Evolutionary conservation across 2,329 filamentous ascomycete genomes (phyloP).

Genomic region (Alternaria infectoria): DNA sequence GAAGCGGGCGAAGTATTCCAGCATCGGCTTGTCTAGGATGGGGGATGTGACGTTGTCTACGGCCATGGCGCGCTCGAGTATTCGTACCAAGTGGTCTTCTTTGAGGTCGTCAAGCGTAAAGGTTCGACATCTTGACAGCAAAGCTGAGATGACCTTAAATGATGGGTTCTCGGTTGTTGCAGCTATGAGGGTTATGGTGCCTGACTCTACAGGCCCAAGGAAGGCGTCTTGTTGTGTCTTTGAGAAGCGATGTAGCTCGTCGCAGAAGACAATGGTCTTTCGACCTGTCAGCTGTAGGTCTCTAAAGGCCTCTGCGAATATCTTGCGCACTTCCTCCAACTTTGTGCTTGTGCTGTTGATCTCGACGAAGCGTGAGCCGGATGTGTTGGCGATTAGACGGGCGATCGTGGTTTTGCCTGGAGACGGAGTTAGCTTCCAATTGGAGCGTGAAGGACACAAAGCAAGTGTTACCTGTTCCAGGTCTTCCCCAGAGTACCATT

Average conservation of each 20-base stretch:
- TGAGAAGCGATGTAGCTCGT: slow-evolving; percentile 92
- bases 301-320: slow-evolving; percentile 82
- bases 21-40: slow-evolving; percentile 77
- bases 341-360: slow-evolving; percentile 92
- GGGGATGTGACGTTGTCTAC: slow-evolving; percentile 61
- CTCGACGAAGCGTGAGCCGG: slow-evolving; percentile 81
- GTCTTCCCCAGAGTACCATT: slow-evolving; percentile 91
- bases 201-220: slow-evolving; percentile 87
- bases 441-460: neutral
- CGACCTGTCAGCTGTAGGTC: slow-evolving; percentile 82
- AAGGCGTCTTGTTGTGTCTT: slow-evolving; percentile 97
- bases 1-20: slow-evolving; percentile 83
- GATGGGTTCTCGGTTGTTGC: slow-evolving; percentile 97
- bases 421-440: neutral
- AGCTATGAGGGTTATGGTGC: slow-evolving; percentile 88
- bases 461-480: slow-evolving; percentile 61
- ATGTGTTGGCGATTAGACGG: slow-evolving; percentile 81
- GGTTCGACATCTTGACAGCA: slow-evolving; percentile 87
- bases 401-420: slow-evolving; percentile 90
- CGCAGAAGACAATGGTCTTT: slow-evolving; percentile 95
- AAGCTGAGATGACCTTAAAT: slow-evolving; percentile 87
- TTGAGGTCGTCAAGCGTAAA: slow-evolving; percentile 83
- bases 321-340: slow-evolving; percentile 88
- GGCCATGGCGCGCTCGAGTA: slow-evolving; percentile 76
- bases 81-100: slow-evolving; percentile 72